Evolutionary conservation across 441 rosid species (phyloP), one percentile per base, ranked within the genome.

Genomic region (Geranium incanum): DNA sequence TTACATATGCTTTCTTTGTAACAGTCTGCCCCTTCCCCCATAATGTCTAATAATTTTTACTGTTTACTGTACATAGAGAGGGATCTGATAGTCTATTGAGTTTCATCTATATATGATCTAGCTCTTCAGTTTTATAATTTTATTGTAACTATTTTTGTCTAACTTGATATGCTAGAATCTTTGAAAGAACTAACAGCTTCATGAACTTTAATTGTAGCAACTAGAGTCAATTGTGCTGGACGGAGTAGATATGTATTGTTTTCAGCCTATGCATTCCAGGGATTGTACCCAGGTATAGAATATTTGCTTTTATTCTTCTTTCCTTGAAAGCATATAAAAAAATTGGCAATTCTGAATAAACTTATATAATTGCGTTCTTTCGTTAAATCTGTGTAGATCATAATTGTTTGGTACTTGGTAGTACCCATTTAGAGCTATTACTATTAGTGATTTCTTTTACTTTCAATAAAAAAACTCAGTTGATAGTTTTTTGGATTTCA

Each of bases 201-300:
- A 15, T 76, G 68, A 36, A 71, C 72, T 80, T 36, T 55, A 64
- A 62, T 37, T 79, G 74, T 74, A 88, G 92, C 83, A 79, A 67
- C 73, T 94, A 60, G 93, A 89, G 89, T 83, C 81, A 76, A 81
- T 94, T 70, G 96, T 92, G 78, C 73, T 81, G 77, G 81, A 82
- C 59, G 78, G 76, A 60, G 82, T 83, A 63, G 93, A 92, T 70
- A 80, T 82, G 68, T 86, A 80, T 71, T 78, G 89, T 84, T 89
- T 94, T 72, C 89, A 83, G 74, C 92, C 90, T 28, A 90, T 92
- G 97, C 94, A 86, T 69, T 81, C 85, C 39, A 81, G 86, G n/a
- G 97, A 94, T 80, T 92, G 97, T 81, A 87, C 94, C 75, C 97
- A 85, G 89, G 97, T 92, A 72, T 68, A 71, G 63, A 68, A 28